phyloP scores from a whole-genome alignment of 768 basidiomycete genomes.

The Symmetrospora coprosmae region DNA sequence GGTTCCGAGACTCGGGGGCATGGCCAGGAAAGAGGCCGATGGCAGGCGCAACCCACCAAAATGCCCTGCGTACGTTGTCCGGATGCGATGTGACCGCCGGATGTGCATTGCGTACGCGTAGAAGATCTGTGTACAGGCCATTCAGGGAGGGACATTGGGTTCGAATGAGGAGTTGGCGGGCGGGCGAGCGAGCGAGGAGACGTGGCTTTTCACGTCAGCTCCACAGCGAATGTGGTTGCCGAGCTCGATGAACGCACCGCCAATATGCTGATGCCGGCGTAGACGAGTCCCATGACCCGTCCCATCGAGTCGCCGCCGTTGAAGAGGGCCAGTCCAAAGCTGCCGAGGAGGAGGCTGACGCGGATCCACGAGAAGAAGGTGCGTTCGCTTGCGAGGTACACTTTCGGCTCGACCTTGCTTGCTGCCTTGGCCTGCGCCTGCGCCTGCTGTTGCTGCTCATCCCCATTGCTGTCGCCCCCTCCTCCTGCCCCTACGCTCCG shows the following conservation, averaged over 20 bases:
- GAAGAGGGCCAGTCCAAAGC: conserved; percentile 72
- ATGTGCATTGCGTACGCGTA: conserved; percentile 82
- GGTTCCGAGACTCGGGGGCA: conserved; percentile 21
- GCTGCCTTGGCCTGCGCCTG: background rate
- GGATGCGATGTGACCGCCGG: conserved; percentile 76
- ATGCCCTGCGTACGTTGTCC: conserved; percentile 68
- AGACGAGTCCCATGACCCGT: conserved; percentile 58
- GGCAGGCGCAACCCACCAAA: conserved; percentile 50
- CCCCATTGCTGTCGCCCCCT: background rate
- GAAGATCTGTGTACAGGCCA: conserved; percentile 33
- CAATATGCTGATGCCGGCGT: conserved; percentile 62
- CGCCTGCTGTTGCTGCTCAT: conserved; percentile 1
- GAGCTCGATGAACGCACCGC: too few species aligned
- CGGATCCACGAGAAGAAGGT: conserved; percentile 88
- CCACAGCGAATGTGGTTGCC: too few species aligned
- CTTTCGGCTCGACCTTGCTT: conserved; percentile 18
- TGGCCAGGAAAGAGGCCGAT: background rate
- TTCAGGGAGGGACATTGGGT: conserved; percentile 23
- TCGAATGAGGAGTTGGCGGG: too few species aligned
- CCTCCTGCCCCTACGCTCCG: background rate
- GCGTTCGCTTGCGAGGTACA: conserved; percentile 24
- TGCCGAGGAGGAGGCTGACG: conserved; percentile 65
- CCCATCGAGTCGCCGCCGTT: conserved; percentile 48
- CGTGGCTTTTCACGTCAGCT: too few species aligned
- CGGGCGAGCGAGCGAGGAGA: too few species aligned